Evolutionary conservation across 2,329 filamentous ascomycete genomes (phyloP), one percentile per base, ranked within the genome.

Genomic region (Neopestalotiopsis rosae): DNA sequence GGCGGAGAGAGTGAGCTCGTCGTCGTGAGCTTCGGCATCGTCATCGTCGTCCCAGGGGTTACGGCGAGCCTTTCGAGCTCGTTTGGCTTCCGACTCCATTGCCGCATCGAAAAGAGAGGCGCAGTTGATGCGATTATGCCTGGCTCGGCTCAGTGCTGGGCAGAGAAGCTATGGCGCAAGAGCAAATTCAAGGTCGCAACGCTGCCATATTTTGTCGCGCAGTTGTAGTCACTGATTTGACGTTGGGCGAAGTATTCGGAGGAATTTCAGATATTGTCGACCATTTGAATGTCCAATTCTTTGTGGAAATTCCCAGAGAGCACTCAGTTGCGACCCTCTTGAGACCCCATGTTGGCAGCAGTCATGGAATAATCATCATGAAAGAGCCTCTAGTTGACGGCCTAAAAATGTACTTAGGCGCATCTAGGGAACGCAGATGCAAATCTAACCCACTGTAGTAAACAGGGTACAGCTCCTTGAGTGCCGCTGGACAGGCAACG

Each of bases 61-160:
- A 72, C 79, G 77, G 30, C 34, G 45, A 77, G 83, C 82, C n/a
- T 89, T 79, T 74, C 88, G 88, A 71, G 86, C 83, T 76, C 89
- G 86, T 79, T 94, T 94, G 63, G 82, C 75, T 17, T 86, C 84
- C 40, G 85, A 86, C 72, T 90, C 88, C 89, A 91, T 91, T 64
- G 52, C 69, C 68, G 38, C 24, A 32, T 34, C 24, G 57, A 30
- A 34, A 24, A 59, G 57, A 20, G 14, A 58, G 32, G 9, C 20
- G n/a, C 34, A 20, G 42, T 42, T 49, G 34, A 28, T 28, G 17
- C 30, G 59, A 40, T 14, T 24, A 20, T 28, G 24, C 24, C 24
- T 28, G 24, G 24, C 24, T 28, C 24, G 24, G 24, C 24, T 28
- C 24, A 28, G 24, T 3, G 24, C 24, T 28, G 24, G 24, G 52